These are phyloP conservation scores for Phytophthora idaei DNA, from an alignment of 352 stramenopile genomes.

Conservation along the genomic window DNA sequence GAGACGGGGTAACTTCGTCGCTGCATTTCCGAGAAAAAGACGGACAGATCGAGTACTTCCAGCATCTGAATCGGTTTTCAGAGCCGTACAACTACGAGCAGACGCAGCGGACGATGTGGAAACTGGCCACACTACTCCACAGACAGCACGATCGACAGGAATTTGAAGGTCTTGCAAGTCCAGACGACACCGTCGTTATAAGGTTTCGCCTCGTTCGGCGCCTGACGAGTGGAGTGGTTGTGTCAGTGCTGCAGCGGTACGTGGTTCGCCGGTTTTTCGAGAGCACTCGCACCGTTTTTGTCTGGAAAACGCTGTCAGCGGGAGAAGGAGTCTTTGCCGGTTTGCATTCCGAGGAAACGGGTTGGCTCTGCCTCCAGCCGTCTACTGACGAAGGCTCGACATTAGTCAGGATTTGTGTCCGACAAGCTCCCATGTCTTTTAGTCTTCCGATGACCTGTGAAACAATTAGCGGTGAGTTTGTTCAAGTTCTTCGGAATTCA, in stretches of 20 bases:
- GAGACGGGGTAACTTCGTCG: conserved; percentile 9
- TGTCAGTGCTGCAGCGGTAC: conserved; percentile 21
- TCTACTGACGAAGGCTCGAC: conserved; percentile 12
- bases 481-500: conserved; percentile 20
- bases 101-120: conserved; percentile 17
- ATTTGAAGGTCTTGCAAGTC: conserved; percentile 7
- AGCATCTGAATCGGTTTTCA: conserved; percentile 21
- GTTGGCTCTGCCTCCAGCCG: conserved; percentile 47
- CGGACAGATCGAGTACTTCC: conserved; percentile 12
- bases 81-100: conserved; percentile 21
- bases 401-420: conserved; percentile 18
- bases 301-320: conserved; percentile 52
- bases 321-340: conserved; percentile 38
- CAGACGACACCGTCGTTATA: conserved; percentile 33
- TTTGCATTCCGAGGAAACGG: conserved; percentile 56
- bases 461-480: conserved; percentile 4
- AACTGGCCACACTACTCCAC: conserved; percentile 16
- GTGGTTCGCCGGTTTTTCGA: conserved; percentile 40
- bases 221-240: conserved; percentile 9
- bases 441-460: neutral
- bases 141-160: conserved; percentile 22
- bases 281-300: conserved; percentile 40
- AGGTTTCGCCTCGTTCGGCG: conserved; percentile 31
- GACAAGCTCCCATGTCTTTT: conserved; percentile 16
- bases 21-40: neutral